These are phyloP conservation scores for Moesziomyces sp. DNA, from an alignment of 1,284 basidiomycete genomes.

Conservation along the genomic window DNA sequence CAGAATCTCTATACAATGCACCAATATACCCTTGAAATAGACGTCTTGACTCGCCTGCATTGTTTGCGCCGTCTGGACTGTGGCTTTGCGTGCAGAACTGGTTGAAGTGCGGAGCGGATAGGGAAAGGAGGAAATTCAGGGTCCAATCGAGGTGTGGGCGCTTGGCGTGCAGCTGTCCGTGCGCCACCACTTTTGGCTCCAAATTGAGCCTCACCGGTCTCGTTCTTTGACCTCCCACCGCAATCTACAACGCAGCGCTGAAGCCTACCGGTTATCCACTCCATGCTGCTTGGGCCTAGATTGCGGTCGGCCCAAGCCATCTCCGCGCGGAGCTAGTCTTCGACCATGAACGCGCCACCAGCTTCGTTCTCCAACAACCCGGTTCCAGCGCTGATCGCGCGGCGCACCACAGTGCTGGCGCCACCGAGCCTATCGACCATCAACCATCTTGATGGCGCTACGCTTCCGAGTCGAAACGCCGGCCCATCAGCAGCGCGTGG, in stretches of 20 bases:
- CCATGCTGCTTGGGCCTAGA: too few relatives aligned
- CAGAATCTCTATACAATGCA: too few relatives aligned
- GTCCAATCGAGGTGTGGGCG: slow-evolving; percentile 2
- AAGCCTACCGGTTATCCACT: too few relatives aligned
- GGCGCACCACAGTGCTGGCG: slow-evolving; percentile 23
- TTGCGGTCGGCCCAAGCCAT: background rate
- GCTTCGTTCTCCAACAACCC: slow-evolving; percentile 9
- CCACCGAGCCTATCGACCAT: slow-evolving; percentile 29
- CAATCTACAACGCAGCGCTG: background rate
- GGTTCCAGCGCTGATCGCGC: slow-evolving; percentile 25
- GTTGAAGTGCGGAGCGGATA: background rate
- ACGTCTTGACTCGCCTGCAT: too few relatives aligned
- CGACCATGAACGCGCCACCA: slow-evolving; percentile 5
- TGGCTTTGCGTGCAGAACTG: too few relatives aligned
- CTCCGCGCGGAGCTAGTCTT: background rate
- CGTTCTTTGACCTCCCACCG: background rate
- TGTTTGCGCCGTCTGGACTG: too few relatives aligned
- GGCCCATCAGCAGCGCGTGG: background rate
- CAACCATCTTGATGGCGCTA: slow-evolving; percentile 22
- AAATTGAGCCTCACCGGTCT: too few relatives aligned
- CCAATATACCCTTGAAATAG: background rate
- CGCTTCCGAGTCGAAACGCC: background rate
- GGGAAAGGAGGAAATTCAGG: background rate
- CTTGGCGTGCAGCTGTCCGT: slow-evolving; percentile 11
- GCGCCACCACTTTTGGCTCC: background rate